Base-by-base conservation (phyloP, 345 rosid species). In the Isatis tinctoria region DNA sequence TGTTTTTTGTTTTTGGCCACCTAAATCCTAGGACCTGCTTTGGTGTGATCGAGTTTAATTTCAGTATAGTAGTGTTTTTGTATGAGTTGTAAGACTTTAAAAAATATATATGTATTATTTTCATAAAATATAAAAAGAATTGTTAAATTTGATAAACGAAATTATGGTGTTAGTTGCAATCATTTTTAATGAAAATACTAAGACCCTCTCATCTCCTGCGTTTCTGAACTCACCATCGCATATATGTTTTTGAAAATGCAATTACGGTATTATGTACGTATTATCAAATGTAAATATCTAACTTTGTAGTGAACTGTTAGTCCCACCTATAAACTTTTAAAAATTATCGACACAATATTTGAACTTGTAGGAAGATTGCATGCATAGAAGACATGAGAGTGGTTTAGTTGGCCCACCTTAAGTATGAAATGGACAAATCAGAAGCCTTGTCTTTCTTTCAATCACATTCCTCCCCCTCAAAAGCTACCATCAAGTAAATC, bases 351-450 rank as follows among this genome's bases (percentile, higher is more conserved):
- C 54, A 51, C 14, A 22, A 51, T 51, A 51, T 49, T 4, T 49
- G 27, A 49, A 51, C 8, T 22, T 22, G 14, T 51, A 51, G 3
- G 30, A 51, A 49, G 10, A 35, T 2, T 7, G 10, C 8, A 49
- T 7, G 10, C 8, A 49, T 18, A 3, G 45, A 60, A 68, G 45
- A 52, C 63, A 68, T 33, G 69, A 74, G 53, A 51, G 63, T 60
- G 40, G 56, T 60, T 75, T 52, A 68, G 40, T 75, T 60, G 74
- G 57, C 22, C 79, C 74, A 69, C 65, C 44, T 60, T 69, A 75
- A 68, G 69, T 75, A 75, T 52, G 79, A 75, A 68, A 75, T 68
- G 69, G 79, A 75, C 70, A 68, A 75, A 75, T 68, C 79, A 68
- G 24, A 68, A 75, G 79, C 63, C 63, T 75, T 75, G 74, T 75